Conservation (phyloP, 257 asterid species). For the Solanum pinnatisectum region DNA sequence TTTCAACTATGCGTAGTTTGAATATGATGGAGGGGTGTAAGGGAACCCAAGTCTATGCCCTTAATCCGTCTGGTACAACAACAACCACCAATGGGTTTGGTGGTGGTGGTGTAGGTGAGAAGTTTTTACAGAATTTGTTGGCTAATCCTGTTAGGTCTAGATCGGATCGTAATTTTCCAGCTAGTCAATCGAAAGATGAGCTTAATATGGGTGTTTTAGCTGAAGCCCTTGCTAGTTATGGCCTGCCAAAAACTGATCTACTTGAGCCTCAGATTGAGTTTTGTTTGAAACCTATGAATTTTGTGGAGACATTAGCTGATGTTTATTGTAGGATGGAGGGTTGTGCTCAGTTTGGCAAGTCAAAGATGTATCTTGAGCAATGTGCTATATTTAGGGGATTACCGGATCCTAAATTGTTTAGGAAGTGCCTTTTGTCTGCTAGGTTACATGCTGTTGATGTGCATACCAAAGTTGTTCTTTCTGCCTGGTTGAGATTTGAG, state of each 20-base stretch:
- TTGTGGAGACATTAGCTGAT: conserved; percentile 58
- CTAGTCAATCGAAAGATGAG: conserved; percentile 29
- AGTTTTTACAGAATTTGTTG: conserved; percentile 63
- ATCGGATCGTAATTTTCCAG: conserved; percentile 45
- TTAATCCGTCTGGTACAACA: conserved; percentile 24
- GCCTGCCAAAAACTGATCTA: conserved; percentile 63
- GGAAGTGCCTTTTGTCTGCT: conserved; percentile 73
- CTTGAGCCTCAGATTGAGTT: conserved; percentile 82
- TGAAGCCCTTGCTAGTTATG: conserved; percentile 62
- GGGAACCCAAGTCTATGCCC: conserved; percentile 42
- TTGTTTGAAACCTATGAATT: conserved; percentile 57
- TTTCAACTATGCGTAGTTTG: conserved; percentile 69
- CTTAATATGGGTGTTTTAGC: conserved; percentile 25
- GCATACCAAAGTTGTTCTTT: conserved; percentile 78
- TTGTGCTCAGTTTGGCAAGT: conserved; percentile 48
- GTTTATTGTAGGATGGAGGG: conserved; percentile 41
- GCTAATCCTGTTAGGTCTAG: conserved; percentile 55
- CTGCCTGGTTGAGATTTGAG: conserved; percentile 92
- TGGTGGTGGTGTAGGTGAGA: conserved; percentile 46
- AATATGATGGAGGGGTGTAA: conserved; percentile 80
- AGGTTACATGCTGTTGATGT: conserved; percentile 81
- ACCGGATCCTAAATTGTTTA: conserved; percentile 78
- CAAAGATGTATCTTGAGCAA: conserved; percentile 62
- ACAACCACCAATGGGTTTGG: conserved; percentile 18
- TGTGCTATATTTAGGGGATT: conserved; percentile 60